A percentile compares a stretch with the other conserved stretches of the same genome.
Evolutionary conservation across 352 stramenopile species (phyloP).

Genomic region (Phytophthora aleatoria): DNA sequence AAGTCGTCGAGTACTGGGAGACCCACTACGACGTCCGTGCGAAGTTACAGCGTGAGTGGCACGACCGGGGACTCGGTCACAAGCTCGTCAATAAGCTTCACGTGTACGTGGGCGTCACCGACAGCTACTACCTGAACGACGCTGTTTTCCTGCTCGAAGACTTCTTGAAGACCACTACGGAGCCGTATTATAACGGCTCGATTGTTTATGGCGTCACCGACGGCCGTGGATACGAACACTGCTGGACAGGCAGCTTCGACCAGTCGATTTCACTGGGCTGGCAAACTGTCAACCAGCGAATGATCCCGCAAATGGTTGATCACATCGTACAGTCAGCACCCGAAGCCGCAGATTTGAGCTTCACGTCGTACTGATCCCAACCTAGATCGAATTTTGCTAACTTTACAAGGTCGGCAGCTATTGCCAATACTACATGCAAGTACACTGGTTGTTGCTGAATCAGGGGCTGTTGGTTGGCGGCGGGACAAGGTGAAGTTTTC

Average conservation of each 20-base stretch:
- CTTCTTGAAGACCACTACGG: conserved; percentile 59
- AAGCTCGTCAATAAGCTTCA: conserved; percentile 82
- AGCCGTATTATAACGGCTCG: conserved; percentile 75
- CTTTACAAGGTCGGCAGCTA: too few relatives aligned
- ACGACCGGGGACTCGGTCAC: conserved; percentile 43
- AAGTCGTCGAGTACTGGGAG: conserved; percentile 71
- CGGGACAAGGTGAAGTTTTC: too few relatives aligned
- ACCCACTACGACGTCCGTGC: conserved; percentile 67
- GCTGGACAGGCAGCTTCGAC: conserved; percentile 77
- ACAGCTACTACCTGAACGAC: conserved; percentile 84
- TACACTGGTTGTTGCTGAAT: too few relatives aligned
- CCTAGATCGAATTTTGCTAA: too few relatives aligned
- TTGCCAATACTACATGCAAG: too few relatives aligned
- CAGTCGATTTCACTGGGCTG: conserved; percentile 70
- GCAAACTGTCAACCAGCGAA: conserved; percentile 79
- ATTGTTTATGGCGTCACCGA: conserved; percentile 74
- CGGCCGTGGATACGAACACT: conserved; percentile 75
- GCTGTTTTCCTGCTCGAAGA: conserved; percentile 72
- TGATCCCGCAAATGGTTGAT: conserved; percentile 67
- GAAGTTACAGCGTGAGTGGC: conserved; percentile 75
- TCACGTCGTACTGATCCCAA: conserved; percentile 40
- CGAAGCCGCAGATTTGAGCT: conserved; percentile 50
- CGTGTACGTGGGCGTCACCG: conserved; percentile 73
- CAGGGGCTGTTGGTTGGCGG: too few relatives aligned
- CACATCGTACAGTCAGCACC: conserved; percentile 60